phyloP scores from a whole-genome alignment of 768 basidiomycete species.

The Candolleomyces efflorescens region DNA sequence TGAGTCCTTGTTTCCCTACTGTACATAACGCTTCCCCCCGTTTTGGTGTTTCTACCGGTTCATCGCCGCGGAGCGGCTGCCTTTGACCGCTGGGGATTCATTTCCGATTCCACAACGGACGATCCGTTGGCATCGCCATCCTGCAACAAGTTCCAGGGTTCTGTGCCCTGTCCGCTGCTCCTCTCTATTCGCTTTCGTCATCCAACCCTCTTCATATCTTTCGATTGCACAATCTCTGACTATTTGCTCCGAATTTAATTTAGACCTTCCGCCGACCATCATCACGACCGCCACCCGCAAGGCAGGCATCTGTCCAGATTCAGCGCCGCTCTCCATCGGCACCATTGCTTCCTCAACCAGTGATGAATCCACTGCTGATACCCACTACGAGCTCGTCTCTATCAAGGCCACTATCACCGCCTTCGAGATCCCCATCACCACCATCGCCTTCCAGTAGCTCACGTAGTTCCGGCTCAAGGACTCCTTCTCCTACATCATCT shows the following conservation, averaged over 20 bases:
- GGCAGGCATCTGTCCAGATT: conserved; percentile 7
- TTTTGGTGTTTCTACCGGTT: not conserved
- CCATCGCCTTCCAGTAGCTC: not conserved
- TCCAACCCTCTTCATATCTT: not conserved
- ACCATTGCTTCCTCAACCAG: not conserved
- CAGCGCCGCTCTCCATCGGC: not conserved
- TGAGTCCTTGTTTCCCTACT: conserved; percentile 12
- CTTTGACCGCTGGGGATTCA: not conserved
- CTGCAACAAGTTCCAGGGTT: not conserved
- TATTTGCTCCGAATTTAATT: not conserved
- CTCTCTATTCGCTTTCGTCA: not conserved
- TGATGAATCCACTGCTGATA: not conserved
- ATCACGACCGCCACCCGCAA: conserved; percentile 25
- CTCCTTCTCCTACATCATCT: not conserved
- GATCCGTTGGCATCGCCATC: not conserved
- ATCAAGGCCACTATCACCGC: conserved; percentile 1
- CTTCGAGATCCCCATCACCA: conserved; percentile 5
- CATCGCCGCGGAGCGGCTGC: not conserved
- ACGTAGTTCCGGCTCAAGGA: not conserved
- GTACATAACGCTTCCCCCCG: not conserved
- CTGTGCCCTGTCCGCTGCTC: no score
- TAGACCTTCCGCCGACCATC: conserved; percentile 27
- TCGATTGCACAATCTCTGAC: not conserved
- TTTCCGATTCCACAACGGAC: not conserved
- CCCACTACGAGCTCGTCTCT: not conserved